Evolutionary conservation across 2,329 filamentous ascomycete species (phyloP), one percentile per base, ranked within the genome.

Genomic region (Fusarium sp.): DNA sequence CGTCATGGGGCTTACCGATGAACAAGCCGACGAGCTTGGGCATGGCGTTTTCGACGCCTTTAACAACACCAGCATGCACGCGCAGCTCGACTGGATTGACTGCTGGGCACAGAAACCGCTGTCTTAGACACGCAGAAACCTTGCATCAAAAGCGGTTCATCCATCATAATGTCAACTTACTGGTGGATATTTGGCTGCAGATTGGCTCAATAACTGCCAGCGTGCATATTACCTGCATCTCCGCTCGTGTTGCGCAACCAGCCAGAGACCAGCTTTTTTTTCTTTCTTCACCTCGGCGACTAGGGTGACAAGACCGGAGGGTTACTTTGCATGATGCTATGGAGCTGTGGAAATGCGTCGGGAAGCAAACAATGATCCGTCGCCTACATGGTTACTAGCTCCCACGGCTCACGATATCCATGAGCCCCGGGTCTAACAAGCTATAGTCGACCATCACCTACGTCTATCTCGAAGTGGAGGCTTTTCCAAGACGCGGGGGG

Each of bases 51-150:
- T 72, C 21, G 69, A 70, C 31, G 68, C 72, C 6, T 66, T 77
- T 47, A 70, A 73, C 38, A 67, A 77, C 51, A 70, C 67, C 23
- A 58, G 61, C 36, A 67, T 76, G 11, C 76, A 75, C 50, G 73
- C 68, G 19, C 71, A 70, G 36, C 67, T 75, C 36, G 71, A 72
- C 48, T 77, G 74, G 73, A 62, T 73, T n/a, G 71, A 74, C 35
- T 69, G 75, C 41, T 78, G 75, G 72, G 76, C 72, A 3, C 75
- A 78, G 44, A 77, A 77, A 53, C 75, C 77, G 10, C 36, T 59
- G 37, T 53, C 55, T 50, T 69, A 65, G 36, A 21, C 31, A 56
- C 21, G 21, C n/a, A 31, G 39, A 23, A 48, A 3, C 43, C n/a
- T 9, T 35, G 29, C 36, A 36, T 23, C 39, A 46, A 39, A 39